Conservation (phyloP, 176 grass and related monocot species). For the bread wheat (Triticum aestivum) region IWGSC_CS_RefSeq_v2.1 NC_057796.1:381341221-381341720, state of each 20-base stretch:
- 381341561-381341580: not conserved
- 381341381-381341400: too few species aligned
- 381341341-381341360: not conserved
- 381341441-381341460: not conserved
- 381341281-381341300: not conserved
- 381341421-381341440: not conserved
- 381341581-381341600: not conserved
- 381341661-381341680: too few species aligned
- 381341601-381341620: not conserved
- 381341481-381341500: not conserved
- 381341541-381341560: not conserved
- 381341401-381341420: too few species aligned
- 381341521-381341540: not conserved
- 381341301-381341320: not conserved
- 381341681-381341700: too few species aligned
- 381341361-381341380: too few species aligned
- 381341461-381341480: not conserved
- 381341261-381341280: not conserved
- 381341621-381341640: too few species aligned
- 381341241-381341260: not conserved
- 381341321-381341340: not conserved
- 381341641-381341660: too few species aligned
- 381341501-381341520: not conserved
- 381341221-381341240: not conserved
- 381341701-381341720: too few species aligned